Evolutionary conservation across 139 green algal species (phyloP).

Genomic region (Pseudopediastrum boryanum): DNA sequence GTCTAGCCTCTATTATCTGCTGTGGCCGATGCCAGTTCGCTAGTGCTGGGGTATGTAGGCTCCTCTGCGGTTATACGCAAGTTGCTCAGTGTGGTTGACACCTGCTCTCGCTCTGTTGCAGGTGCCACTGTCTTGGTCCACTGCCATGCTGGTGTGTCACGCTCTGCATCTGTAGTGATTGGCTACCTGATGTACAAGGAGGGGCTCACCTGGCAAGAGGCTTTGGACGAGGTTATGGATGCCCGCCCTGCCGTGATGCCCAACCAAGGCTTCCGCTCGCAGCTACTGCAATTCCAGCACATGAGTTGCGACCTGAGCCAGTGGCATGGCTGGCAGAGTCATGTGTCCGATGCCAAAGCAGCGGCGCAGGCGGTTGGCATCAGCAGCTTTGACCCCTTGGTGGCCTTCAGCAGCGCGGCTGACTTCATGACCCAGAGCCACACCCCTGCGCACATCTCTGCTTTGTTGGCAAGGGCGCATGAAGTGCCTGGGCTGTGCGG

Average conservation of each 20-base stretch:
- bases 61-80: no score
- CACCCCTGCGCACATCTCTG: no score
- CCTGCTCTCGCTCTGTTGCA: background rate
- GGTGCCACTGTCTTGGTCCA: conserved; percentile 67
- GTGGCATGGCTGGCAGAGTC: conserved; percentile 24
- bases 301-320: conserved; percentile 22
- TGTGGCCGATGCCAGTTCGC: background rate
- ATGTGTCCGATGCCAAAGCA: background rate
- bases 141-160: conserved; percentile 91
- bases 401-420: no score
- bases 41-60: no score
- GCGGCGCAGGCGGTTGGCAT: no score
- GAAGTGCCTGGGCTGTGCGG: no score
- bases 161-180: conserved; percentile 81
- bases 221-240: background rate
- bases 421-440: no score
- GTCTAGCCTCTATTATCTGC: background rate
- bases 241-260: conserved; percentile 25
- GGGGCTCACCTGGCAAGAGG: conserved; percentile 9
- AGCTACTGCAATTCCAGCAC: conserved; percentile 35
- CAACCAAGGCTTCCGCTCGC: conserved; percentile 33
- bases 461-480: no score
- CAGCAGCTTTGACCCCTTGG: no score
- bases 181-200: conserved; percentile 87
- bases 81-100: no score